Conservation (phyloP, 768 basidiomycete species). For the Hericium alpestre region DNA sequence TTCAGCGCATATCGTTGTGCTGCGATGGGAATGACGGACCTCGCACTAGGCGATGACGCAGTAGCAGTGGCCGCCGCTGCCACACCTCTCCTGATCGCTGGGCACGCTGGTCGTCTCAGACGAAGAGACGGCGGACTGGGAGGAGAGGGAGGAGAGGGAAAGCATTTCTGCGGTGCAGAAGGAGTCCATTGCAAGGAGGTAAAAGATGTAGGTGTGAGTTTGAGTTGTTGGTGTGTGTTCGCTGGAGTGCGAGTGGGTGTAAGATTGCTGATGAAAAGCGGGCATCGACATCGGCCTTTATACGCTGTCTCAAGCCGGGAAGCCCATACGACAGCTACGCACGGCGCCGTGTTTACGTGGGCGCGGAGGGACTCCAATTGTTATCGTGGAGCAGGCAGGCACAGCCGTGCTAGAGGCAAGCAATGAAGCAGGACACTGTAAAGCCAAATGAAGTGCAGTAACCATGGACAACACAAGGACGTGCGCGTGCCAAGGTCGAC, state of each 20-base stretch:
- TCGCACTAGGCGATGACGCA: not conserved
- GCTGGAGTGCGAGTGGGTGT: not conserved
- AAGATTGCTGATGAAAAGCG: not conserved
- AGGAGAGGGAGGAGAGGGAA: not conserved
- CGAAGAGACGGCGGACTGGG: not conserved
- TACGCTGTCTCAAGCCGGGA: not conserved
- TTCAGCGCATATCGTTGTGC: not conserved
- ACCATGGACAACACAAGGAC: too few species aligned
- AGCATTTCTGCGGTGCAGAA: not conserved
- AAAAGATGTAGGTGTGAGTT: too few species aligned
- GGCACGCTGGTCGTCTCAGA: not conserved
- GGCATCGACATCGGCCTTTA: not conserved
- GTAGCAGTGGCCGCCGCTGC: not conserved
- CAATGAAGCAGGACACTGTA: too few species aligned
- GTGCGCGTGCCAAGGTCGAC: too few species aligned
- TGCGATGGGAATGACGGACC: not conserved
- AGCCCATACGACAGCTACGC: too few species aligned
- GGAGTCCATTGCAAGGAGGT: not conserved
- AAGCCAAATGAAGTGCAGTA: too few species aligned
- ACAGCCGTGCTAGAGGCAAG: too few species aligned
- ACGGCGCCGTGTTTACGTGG: too few species aligned
- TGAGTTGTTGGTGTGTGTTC: not conserved
- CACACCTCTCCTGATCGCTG: not conserved
- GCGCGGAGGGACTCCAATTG: too few species aligned
- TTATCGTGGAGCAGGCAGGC: too few species aligned